Percentiles rank a stretch among this genome's conserved stretches.
Conservation (phyloP, 2,329 filamentous ascomycete species). For the Penicillium sp. region DNA sequence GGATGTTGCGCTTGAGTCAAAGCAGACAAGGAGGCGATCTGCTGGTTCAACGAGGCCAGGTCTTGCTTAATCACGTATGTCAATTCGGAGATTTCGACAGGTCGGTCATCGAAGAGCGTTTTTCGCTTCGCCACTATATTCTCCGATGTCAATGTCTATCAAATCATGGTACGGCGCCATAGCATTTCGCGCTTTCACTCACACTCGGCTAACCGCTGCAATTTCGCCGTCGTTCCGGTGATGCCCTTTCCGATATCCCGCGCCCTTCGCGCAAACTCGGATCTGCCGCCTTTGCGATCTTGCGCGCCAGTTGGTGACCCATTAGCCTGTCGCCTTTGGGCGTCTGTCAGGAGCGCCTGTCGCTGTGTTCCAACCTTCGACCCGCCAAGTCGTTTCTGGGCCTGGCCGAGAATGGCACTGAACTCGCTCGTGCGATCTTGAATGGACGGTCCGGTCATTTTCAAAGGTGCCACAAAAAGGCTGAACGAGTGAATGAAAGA, state of each 20-base stretch:
- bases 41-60: conserved; percentile 78
- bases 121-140: conserved; percentile 82
- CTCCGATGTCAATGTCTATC: conserved; percentile 4
- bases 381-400: conserved; percentile 75
- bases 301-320: conserved; percentile 58
- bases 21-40: conserved; percentile 80
- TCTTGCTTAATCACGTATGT: conserved; percentile 99
- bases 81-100: conserved; percentile 94
- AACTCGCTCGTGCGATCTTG: conserved; percentile 98
- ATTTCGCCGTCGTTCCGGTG: conserved; percentile 86
- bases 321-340: conserved; percentile 63
- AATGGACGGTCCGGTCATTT: conserved; percentile 68
- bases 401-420: conserved; percentile 82
- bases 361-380: conserved; percentile 78
- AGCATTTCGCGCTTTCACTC: conserved; percentile 35
- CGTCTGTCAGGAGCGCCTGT: conserved; percentile 74
- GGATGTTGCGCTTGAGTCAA: conserved; percentile 78
- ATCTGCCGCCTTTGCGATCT: conserved; percentile 58
- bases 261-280: conserved; percentile 89
- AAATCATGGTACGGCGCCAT: background rate
- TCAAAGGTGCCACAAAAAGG: conserved; percentile 15
- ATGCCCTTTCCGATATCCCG: conserved; percentile 92
- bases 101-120: conserved; percentile 94
- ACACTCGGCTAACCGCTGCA: conserved; percentile 89
- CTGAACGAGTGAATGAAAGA: background rate